Conservation (phyloP, 169 alveolate genomes). For the Eimeria acervulina region DNA sequence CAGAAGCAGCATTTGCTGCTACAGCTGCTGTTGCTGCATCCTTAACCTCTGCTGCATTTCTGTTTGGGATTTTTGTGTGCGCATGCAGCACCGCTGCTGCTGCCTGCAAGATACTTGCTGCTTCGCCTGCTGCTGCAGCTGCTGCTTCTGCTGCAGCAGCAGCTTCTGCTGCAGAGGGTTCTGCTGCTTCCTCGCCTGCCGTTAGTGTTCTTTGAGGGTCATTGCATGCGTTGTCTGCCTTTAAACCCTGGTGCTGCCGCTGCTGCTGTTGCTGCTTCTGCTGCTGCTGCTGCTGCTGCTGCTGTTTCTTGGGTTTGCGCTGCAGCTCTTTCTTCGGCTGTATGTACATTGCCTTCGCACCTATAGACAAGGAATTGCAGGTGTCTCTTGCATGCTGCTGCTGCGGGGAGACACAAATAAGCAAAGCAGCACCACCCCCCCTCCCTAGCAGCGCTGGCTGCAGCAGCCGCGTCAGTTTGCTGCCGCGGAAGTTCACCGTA, state of each 20-base stretch:
- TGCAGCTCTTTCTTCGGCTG: neutral
- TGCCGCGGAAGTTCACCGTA: neutral
- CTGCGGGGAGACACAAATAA: constrained; percentile 1
- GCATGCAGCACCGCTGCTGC: neutral
- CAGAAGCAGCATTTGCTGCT: neutral
- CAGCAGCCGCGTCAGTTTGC: neutral
- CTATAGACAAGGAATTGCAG: neutral
- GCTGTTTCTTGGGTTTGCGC: neutral
- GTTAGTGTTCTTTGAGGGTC: neutral
- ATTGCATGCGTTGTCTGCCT: neutral
- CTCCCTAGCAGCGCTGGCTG: neutral
- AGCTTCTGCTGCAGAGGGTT: neutral
- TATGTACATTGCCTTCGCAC: neutral
- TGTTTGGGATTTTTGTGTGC: neutral
- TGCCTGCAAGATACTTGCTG: too few relatives aligned
- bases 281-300: constrained; percentile 37
- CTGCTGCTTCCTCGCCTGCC: neutral
- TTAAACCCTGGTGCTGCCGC: neutral
- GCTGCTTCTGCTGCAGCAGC: constrained; percentile 8
- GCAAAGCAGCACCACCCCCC: neutral
- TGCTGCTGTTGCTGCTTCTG: constrained; percentile 20
- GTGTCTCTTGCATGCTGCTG: constrained; percentile 4
- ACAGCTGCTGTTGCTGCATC: neutral
- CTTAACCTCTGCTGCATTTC: neutral
- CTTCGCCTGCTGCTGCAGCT: neutral